These are phyloP conservation scores for Apium graveolens DNA, from an alignment of 129 eudicot genomes.

Conservation along the genomic window DNA sequence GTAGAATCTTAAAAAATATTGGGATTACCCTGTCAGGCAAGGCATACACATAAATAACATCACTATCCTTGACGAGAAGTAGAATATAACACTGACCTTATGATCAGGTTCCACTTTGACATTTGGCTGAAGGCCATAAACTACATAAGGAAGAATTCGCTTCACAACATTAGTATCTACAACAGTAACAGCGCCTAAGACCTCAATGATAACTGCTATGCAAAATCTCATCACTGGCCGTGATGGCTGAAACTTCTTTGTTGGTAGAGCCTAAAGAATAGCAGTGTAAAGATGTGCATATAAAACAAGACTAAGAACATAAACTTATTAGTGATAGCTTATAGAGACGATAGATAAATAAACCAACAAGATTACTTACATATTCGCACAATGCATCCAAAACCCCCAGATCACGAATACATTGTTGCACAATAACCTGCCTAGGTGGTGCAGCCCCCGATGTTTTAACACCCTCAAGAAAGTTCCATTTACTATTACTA, in stretches of 20 bases:
- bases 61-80: not conserved
- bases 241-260: constrained; percentile 60
- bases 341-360: not conserved
- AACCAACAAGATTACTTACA: constrained; percentile 32
- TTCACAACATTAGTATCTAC: constrained; percentile 54
- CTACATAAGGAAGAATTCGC: constrained; percentile 71
- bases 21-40: not conserved
- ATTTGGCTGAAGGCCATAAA: constrained; percentile 48
- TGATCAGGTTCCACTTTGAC: constrained; percentile 52
- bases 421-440: constrained; percentile 82
- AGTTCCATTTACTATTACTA: constrained; percentile 76
- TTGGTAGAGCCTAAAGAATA: constrained; percentile 43
- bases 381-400: constrained; percentile 67
- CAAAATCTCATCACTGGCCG: constrained; percentile 68
- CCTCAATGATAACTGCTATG: constrained; percentile 80
- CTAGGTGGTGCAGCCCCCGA: constrained; percentile 90
- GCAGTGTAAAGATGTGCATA: not conserved
- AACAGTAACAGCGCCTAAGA: constrained; percentile 44
- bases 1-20: not conserved
- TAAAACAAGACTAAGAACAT: not conserved
- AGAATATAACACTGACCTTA: constrained; percentile 45
- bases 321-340: not conserved
- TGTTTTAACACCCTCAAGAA: constrained; percentile 80
- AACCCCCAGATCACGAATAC: constrained; percentile 67
- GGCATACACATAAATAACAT: not conserved